Evolutionary conservation across 306 rosid genomes (phyloP), one percentile per base, ranked within the genome.

Genomic region (Vigna trinervia): DNA sequence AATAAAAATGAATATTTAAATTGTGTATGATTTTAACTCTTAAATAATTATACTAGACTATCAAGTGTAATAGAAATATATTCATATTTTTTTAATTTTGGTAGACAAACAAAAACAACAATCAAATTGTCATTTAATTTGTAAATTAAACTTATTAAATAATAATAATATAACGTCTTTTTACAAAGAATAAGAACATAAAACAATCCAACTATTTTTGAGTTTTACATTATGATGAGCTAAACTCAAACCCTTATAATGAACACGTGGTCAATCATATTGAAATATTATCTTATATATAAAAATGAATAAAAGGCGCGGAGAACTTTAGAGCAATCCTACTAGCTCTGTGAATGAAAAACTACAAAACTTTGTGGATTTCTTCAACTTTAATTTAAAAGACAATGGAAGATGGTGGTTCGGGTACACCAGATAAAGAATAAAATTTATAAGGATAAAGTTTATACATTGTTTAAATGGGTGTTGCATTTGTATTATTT

Each of bases 371-470:
- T 63, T 36, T 17, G 48, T n/a, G 48, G 47, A 62, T 62, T 36
- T 3, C 28, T 36, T 63, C 48, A 63, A 63, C 69, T 63, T 63
- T 36, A 32, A 32, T 36, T 36, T 36, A 63, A 36, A 36, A 63
- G 50, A 62, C 14, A 34, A 62, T 15, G 69, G 47, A 62, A 62
- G 34, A 34, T 62, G 69, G 69, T 36, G 14, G 47, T 62, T 3
- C 23, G 12, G 2, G 45, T 5, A 61, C 30, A 46, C 22, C 78
- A 26, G 23, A 73, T 15, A 39, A 75, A 19, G 46, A 48, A 23
- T 59, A 74, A 59, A 59, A 36, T 19, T 41, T 9, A 38, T 38
- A 45, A 60, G 12, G 68, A 73, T 73, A 39, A 53, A 22, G 23
- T n/a, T 61, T 15, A 13, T 34, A 36, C 8, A 36, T n/a, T 32